Base-by-base conservation (phyloP, 78 protist species). In the Emiliania huxleyi region DNA sequence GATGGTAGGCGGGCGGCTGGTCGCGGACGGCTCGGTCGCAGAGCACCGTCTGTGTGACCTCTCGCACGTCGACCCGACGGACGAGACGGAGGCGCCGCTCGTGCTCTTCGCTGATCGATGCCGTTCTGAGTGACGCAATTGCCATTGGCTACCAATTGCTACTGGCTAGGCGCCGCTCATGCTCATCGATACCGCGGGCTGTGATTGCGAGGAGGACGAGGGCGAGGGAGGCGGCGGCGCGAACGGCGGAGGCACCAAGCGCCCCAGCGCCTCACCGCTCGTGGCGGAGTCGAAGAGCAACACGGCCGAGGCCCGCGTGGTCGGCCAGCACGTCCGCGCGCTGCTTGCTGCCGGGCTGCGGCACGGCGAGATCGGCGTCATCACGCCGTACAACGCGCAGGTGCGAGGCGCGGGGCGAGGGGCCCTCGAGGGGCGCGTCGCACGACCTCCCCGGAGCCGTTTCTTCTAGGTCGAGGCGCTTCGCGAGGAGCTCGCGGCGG, bases 301-400 rank as follows among this genome's bases (percentile, higher is more conserved):
- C 90, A 71, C 33, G 23, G 96, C 95, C 33, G 98, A 97, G 77
- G 98, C 95, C 12, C 29, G 6, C 0, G 33, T 97, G 8, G 96
- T 95, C 15, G 48, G 23, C 35, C 40, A 90, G 46, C 85, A 96
- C 81, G 92, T 96, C 35, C 91, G 75, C 49, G 79, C 26, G 11
- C 91, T 97, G 25, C 42, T 93, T 1, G 62, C 44, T 4, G 29
- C 55, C 40, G 98, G 98, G 8, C 45, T 97, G 23, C 42, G 43
- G 22, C 52, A 62, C 0, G 23, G 12, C 2, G 45, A 69, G 21
- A 96, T 97, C 69, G 98, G 96, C 45, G 93, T 97, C 12, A 97
- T 97, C 90, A 96, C 97, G 11, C 98, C 98, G 8, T 97, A 97
- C 92, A 91, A 94, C 84, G 98, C 97, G 35, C 98, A 97, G 55